Evolutionary conservation across 257 asterid species (phyloP).

Genomic region (Nicotiana sylvestris): DNA sequence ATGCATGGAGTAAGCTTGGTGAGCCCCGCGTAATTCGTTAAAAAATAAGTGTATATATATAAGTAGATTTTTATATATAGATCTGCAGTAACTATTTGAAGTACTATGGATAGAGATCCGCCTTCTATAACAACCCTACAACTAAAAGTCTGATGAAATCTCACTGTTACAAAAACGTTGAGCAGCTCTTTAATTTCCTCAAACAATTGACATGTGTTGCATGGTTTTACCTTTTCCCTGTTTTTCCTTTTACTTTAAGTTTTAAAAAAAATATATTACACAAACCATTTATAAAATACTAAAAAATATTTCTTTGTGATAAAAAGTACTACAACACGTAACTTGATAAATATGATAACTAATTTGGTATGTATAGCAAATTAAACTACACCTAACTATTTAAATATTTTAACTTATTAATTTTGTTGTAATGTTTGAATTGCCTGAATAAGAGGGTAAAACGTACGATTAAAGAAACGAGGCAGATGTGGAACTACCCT

Average conservation of each 20-base stretch:
- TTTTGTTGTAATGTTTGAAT: too few species aligned
- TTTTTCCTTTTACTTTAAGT: neutral
- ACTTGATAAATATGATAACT: too few species aligned
- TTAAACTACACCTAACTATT: too few species aligned
- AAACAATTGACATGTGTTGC: neutral
- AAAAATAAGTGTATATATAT: too few species aligned
- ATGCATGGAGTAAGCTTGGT: neutral
- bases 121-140: neutral
- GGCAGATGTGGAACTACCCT: neutral
- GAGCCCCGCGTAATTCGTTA: too few species aligned
- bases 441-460: neutral
- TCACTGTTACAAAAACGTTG: neutral
- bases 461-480: neutral
- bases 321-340: too few species aligned
- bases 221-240: neutral
- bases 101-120: neutral
- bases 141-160: neutral
- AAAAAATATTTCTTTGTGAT: too few species aligned
- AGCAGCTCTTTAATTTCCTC: neutral
- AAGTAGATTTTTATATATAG: too few species aligned
- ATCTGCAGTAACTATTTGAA: neutral
- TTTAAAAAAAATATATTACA: too few species aligned
- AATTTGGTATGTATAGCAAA: too few species aligned
- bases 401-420: too few species aligned
- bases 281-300: too few species aligned